Evolutionary conservation across 2,329 filamentous ascomycete genomes (phyloP).

Genomic region (Lasiodiplodia sp.): DNA sequence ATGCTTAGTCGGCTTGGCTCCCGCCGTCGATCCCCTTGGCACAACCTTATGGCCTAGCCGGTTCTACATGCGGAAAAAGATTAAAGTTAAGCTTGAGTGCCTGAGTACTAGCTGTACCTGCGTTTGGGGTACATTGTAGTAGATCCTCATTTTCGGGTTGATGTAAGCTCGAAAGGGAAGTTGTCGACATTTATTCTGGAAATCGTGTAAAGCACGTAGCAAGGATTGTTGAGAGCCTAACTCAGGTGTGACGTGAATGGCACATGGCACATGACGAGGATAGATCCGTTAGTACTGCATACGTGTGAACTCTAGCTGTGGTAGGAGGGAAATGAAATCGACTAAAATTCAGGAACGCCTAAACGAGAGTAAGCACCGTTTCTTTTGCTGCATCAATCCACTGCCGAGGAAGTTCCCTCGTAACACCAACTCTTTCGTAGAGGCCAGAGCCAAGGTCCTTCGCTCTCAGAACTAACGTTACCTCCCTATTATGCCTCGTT

Average conservation of each 20-base stretch:
- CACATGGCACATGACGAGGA: no score
- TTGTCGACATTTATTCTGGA: not conserved
- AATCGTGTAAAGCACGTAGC: not conserved
- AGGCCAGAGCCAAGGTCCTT: not conserved
- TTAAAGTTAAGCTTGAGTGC: not conserved
- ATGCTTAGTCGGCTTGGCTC: conserved; percentile 9
- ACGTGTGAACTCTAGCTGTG: no score
- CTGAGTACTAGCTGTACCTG: not conserved
- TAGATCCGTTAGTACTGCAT: no score
- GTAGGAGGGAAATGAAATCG: no score
- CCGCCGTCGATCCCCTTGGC: not conserved
- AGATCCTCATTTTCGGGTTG: not conserved
- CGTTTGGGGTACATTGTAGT: not conserved
- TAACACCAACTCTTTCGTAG: not conserved
- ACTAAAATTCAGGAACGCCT: not conserved
- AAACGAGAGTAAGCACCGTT: not conserved
- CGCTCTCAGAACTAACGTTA: not conserved
- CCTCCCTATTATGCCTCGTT: not conserved
- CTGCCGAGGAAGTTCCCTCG: not conserved
- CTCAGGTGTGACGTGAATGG: no score
- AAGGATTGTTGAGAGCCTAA: no score
- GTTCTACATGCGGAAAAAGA: not conserved
- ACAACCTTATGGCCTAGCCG: not conserved
- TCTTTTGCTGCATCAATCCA: not conserved
- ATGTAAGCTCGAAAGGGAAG: not conserved